Conservation (phyloP, 2,329 filamentous ascomycete species). For the Ophiostoma piceae region DNA sequence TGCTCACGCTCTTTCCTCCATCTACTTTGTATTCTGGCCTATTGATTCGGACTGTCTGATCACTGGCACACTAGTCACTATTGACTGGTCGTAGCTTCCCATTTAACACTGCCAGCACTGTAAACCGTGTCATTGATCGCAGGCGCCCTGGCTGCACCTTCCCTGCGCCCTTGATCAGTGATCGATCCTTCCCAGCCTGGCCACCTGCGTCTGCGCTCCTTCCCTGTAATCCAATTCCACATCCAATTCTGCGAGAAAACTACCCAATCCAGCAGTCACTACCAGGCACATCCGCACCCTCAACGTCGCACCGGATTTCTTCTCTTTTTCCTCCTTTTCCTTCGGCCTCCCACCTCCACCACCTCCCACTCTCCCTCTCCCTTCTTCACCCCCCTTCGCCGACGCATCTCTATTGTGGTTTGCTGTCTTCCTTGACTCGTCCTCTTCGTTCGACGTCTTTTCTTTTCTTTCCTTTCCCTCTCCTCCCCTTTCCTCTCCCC, state of each 20-base stretch:
- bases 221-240: neutral
- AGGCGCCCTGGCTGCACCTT: constrained; percentile 15
- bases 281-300: neutral
- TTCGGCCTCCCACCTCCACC: neutral
- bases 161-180: constrained; percentile 15
- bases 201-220: neutral
- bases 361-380: constrained; percentile 4
- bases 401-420: constrained; percentile 1
- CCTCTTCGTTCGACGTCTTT: neutral
- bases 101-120: neutral
- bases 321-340: constrained; percentile 14
- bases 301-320: neutral
- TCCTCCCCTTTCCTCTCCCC: neutral
- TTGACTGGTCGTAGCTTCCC: neutral
- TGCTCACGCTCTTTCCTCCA: neutral
- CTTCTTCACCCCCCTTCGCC: neutral
- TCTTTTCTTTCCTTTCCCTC: constrained; percentile 7
- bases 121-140: neutral
- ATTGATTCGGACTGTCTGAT: neutral
- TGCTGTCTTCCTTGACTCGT: constrained; percentile 14
- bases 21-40: neutral
- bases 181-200: constrained; percentile 9
- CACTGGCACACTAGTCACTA: neutral
- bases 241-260: neutral
- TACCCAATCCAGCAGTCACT: neutral